Evolutionary conservation across 768 basidiomycete species (phyloP).

Genomic region (Boletus reticuloceps): DNA sequence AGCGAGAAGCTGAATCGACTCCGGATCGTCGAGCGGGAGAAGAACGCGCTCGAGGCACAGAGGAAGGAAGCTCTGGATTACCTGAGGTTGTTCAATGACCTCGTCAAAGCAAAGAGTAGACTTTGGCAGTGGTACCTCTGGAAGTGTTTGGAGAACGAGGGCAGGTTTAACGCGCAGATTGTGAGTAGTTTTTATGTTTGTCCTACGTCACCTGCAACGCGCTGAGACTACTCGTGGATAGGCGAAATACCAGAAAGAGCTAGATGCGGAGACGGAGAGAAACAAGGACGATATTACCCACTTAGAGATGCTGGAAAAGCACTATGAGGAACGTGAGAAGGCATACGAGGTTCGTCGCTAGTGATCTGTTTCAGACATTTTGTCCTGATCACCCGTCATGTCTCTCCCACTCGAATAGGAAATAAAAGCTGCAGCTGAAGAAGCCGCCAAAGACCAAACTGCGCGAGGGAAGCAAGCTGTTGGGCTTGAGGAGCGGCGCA

Average conservation of each 20-base stretch:
- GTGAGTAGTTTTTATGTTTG: slow-evolving; percentile 42
- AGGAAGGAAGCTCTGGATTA: slow-evolving; percentile 91
- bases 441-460: slow-evolving; percentile 78
- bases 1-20: slow-evolving; percentile 82
- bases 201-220: background rate
- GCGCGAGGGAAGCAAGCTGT: slow-evolving; percentile 71
- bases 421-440: slow-evolving; percentile 69
- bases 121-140: slow-evolving; percentile 84
- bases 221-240: slow-evolving; percentile 26
- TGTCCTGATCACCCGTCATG: background rate
- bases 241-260: slow-evolving; percentile 54
- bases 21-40: slow-evolving; percentile 89
- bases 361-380: background rate
- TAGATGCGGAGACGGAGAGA: slow-evolving; percentile 67
- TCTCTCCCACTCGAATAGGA: slow-evolving; percentile 43
- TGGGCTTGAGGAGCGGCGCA: slow-evolving; percentile 78
- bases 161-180: slow-evolving; percentile 52
- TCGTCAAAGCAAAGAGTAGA: slow-evolving; percentile 66
- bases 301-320: slow-evolving; percentile 60
- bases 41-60: slow-evolving; percentile 78
- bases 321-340: slow-evolving; percentile 67
- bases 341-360: slow-evolving; percentile 59
- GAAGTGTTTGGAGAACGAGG: slow-evolving; percentile 63
- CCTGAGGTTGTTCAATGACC: slow-evolving; percentile 78
- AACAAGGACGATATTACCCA: slow-evolving; percentile 81